Evolutionary conservation across 2,329 filamentous ascomycete species (phyloP).

Genomic region (Ceratocystis harringtonii): DNA sequence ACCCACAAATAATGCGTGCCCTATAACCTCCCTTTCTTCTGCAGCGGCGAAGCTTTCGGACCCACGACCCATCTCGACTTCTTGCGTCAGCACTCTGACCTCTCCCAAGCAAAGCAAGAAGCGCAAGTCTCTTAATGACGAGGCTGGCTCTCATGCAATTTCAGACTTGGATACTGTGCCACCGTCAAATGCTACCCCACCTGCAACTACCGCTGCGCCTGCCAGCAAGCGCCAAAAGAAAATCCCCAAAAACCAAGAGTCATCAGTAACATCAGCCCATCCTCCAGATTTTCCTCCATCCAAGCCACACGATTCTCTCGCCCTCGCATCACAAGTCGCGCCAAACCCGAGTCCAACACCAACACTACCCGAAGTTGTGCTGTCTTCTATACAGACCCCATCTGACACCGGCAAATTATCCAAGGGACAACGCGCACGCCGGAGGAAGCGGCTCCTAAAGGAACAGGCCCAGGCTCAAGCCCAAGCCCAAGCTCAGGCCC

Average conservation of each 20-base stretch:
- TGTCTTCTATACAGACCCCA: not conserved
- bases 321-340: too few relatives aligned
- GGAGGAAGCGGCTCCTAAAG: not conserved
- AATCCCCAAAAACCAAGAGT: not conserved
- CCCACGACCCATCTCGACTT: not conserved
- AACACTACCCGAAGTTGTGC: not conserved
- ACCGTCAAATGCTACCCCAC: not conserved
- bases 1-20: not conserved
- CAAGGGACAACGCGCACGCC: not conserved
- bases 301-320: not conserved
- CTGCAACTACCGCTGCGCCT: not conserved
- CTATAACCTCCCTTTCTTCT: not conserved
- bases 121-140: not conserved
- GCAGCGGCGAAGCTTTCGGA: not conserved
- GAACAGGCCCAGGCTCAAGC: not conserved
- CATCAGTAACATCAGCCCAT: not conserved
- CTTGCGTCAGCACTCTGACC: not conserved
- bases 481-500: not conserved
- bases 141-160: not conserved
- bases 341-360: not conserved
- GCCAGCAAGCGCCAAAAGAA: conserved; percentile 11
- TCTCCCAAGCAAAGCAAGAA: not conserved
- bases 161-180: not conserved
- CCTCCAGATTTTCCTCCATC: not conserved
- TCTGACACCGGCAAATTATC: not conserved